These are phyloP conservation scores for Tricholoma furcatifolium DNA, from an alignment of 768 basidiomycete genomes.

Conservation along the genomic window DNA sequence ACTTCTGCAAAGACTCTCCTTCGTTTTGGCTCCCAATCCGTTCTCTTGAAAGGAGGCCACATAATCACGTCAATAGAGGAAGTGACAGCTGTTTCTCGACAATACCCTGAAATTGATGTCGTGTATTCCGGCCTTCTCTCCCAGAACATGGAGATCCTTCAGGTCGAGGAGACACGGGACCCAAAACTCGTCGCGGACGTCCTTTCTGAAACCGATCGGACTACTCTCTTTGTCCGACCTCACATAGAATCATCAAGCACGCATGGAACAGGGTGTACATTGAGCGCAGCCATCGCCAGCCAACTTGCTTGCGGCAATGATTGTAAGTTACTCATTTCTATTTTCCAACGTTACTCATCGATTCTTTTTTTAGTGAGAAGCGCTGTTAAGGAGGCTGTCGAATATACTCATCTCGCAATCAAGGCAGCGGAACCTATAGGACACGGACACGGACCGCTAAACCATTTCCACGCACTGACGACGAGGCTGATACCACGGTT, in stretches of 20 bases:
- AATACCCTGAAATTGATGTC: slow-evolving; percentile 33
- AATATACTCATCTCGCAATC: slow-evolving; percentile 78
- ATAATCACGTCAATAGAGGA: slow-evolving; percentile 46
- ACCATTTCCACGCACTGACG: slow-evolving; percentile 71
- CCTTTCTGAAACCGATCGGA: slow-evolving; percentile 39
- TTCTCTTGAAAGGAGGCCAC: slow-evolving; percentile 89
- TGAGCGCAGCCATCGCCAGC: slow-evolving; percentile 80
- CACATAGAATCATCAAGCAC: slow-evolving; percentile 69
- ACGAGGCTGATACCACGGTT: slow-evolving; percentile 50
- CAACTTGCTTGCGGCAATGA: slow-evolving; percentile 53
- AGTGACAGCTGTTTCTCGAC: slow-evolving; percentile 30
- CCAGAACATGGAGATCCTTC: slow-evolving; percentile 67
- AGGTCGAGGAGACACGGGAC: slow-evolving; percentile 21
- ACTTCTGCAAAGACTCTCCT: slow-evolving; percentile 49
- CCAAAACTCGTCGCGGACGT: slow-evolving; percentile 61
- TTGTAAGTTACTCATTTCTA: slow-evolving; percentile 22
- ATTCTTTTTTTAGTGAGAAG: slow-evolving; percentile 42
- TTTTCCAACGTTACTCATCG: background rate
- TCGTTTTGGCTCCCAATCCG: slow-evolving; percentile 47
- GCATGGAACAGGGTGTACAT: slow-evolving; percentile 91
- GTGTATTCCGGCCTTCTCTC: slow-evolving; percentile 43
- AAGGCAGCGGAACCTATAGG: slow-evolving; percentile 67
- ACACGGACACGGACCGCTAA: slow-evolving; percentile 78
- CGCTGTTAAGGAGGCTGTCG: slow-evolving; percentile 58
- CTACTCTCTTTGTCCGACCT: slow-evolving; percentile 58